Base-by-base conservation (phyloP, 192 early-diverging fungal species). In the Coemansia sp. region DNA sequence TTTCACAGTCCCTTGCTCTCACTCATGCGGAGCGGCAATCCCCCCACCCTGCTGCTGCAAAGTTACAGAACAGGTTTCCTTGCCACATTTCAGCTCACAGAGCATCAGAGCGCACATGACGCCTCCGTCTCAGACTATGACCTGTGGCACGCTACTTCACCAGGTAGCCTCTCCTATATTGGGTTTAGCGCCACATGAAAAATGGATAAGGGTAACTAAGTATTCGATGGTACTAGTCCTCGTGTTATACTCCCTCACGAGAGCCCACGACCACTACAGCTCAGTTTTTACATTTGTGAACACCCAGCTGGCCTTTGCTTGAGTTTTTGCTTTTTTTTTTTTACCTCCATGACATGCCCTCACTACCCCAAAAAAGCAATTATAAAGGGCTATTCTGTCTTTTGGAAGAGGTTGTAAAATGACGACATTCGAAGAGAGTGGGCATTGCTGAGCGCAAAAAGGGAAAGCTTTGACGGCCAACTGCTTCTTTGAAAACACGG, bases 11-110 rank as follows among this genome's bases (percentile, higher is more conserved):
- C 46, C 46, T 29, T 31, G 55, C 55, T 58, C 55, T 58, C 55
- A 58, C 55, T 58, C 55, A 58, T 58, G 55, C 55, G 55, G 29
- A 31, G 29, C 55, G 29, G 29, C 55, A 31, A 58, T 58, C 55
- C 55, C 53, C 55, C 29, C 55, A 58, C 55, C 55, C 55, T 58
- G 55, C 55, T 58, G 55, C 55, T 58, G 24, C 53, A 55, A 24
- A 31, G 27, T 50, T 50, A 50, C 46, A 50, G 46, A 22, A 20
- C 46, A 50, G 46, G 46, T 22, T 50, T 61, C 6, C 13, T 22
- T 44, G 36, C 27, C 42, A 27, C 61, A 48, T 48, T 32, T 27
- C 45, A 36, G 24, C 13, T 41, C 42, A 13, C 45, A 27, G 62
- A 48, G 3, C 27, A 31, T 44, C 42, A 64, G 17, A 64, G 42